Conservation (phyloP, 345 rosid genomes). For the Trapa incisa region DNA sequence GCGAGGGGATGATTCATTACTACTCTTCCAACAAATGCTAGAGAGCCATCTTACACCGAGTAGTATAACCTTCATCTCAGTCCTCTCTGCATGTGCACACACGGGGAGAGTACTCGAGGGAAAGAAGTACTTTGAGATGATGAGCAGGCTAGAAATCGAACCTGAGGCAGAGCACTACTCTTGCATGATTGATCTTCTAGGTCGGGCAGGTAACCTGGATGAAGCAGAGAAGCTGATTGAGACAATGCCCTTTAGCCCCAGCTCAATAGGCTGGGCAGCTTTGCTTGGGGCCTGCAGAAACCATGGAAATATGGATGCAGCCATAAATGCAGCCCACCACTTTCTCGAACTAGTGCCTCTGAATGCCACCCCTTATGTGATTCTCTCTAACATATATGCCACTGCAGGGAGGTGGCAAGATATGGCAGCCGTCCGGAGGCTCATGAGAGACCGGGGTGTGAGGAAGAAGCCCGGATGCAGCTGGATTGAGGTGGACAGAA, state of each 20-base stretch:
- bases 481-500: constrained; percentile 69
- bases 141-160: constrained; percentile 55
- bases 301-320: constrained; percentile 55
- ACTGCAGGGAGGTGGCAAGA: constrained; percentile 65
- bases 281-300: constrained; percentile 72
- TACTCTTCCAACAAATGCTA: constrained; percentile 55
- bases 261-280: constrained; percentile 62
- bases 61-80: constrained; percentile 62
- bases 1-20: constrained; percentile 37
- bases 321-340: constrained; percentile 55
- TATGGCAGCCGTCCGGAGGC: constrained; percentile 45
- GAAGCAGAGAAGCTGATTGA: constrained; percentile 72
- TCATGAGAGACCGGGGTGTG: constrained; percentile 64
- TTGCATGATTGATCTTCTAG: constrained; percentile 79
- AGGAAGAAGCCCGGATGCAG: constrained; percentile 87
- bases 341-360: constrained; percentile 52
- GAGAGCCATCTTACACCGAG: constrained; percentile 41
- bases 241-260: constrained; percentile 59
- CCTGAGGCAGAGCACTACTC: constrained; percentile 86
- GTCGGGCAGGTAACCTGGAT: constrained; percentile 64
- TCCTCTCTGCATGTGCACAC: constrained; percentile 86
- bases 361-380: constrained; percentile 70
- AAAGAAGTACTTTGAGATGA: constrained; percentile 43
- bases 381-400: constrained; percentile 71
- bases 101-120: constrained; percentile 63